Conservation (phyloP, 2,329 filamentous ascomycete species). For the Stachybotrys echinatus region DNA sequence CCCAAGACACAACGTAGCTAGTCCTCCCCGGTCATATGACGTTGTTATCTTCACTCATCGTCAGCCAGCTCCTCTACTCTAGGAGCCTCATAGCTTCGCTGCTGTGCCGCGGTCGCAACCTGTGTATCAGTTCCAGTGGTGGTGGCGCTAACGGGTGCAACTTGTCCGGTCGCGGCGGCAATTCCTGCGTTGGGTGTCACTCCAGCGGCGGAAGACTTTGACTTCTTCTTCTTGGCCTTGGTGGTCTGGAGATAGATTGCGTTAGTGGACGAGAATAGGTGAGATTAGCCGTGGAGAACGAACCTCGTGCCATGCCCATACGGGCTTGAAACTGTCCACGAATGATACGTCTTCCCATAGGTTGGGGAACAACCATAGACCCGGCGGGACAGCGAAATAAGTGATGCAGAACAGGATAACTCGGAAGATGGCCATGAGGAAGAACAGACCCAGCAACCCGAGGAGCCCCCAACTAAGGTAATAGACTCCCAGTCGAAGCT, state of each 20-base stretch:
- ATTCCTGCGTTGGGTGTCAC: conserved; percentile 35
- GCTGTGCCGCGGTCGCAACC: conserved; percentile 37
- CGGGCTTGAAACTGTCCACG: conserved; percentile 90
- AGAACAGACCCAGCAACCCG: conserved; percentile 86
- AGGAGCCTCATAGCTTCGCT: conserved; percentile 44
- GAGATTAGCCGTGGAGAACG: conserved; percentile 26
- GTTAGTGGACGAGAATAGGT: conserved; percentile 11
- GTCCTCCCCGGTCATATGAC: no score
- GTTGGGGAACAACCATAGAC: conserved; percentile 97
- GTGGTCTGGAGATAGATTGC: conserved; percentile 14
- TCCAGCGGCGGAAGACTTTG: conserved; percentile 38
- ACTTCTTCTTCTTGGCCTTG: conserved; percentile 53
- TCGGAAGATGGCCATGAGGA: conserved; percentile 95
- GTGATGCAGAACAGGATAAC: conserved; percentile 92
- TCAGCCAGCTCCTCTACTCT: conserved; percentile 48
- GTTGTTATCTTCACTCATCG: conserved; percentile 39
- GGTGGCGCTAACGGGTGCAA: conserved; percentile 45
- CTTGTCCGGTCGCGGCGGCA: conserved; percentile 47
- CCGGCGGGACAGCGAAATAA: conserved; percentile 76
- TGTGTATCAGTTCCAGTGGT: conserved; percentile 54
- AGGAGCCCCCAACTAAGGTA: conserved; percentile 94
- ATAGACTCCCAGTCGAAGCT: conserved; percentile 90
- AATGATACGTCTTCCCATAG: conserved; percentile 98
- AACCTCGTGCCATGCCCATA: conserved; percentile 99
- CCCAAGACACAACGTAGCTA: no score